Percentiles rank a stretch among this genome's conserved stretches.
Conservation (phyloP, 345 rosid genomes). For the Garcia nutans region DNA sequence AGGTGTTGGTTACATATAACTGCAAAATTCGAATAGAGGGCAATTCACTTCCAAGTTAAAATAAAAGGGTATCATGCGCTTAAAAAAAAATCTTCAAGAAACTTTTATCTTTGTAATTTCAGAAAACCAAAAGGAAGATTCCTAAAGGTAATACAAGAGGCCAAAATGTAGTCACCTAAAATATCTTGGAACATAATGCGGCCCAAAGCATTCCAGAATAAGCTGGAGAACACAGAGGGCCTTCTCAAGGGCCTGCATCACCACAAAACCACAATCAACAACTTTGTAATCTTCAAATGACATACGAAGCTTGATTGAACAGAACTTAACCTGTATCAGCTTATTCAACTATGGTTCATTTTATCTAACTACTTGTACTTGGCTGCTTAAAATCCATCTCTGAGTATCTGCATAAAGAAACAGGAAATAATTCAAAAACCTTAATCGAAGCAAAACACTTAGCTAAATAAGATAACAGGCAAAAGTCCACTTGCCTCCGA, state of each 20-base stretch:
- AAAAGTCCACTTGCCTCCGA: constrained; percentile 49
- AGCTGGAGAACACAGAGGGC: constrained; percentile 60
- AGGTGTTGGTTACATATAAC: constrained; percentile 48
- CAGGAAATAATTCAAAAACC: not conserved
- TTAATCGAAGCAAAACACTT: not conserved
- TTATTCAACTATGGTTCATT: constrained; percentile 35
- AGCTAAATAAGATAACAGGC: not conserved
- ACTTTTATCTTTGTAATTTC: not conserved
- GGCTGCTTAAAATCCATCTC: constrained; percentile 77
- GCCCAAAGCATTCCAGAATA: constrained; percentile 62
- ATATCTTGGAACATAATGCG: constrained; percentile 43
- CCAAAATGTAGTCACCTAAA: constrained; percentile 43
- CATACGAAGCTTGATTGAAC: constrained; percentile 16
- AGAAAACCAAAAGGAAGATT: not conserved
- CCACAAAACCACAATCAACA: constrained; percentile 35
- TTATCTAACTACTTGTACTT: constrained; percentile 37
- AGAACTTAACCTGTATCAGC: constrained; percentile 41
- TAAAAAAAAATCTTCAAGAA: not conserved
- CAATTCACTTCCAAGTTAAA: not conserved
- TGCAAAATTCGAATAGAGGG: constrained; percentile 23
- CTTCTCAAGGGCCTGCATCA: constrained; percentile 50
- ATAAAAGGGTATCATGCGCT: not conserved
- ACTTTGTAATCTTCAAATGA: constrained; percentile 21
- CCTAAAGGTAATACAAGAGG: not conserved
- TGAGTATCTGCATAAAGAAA: constrained; percentile 52